Base-by-base conservation (phyloP, 2,329 filamentous ascomycete species). In the Colletotrichum cuscutae region DNA sequence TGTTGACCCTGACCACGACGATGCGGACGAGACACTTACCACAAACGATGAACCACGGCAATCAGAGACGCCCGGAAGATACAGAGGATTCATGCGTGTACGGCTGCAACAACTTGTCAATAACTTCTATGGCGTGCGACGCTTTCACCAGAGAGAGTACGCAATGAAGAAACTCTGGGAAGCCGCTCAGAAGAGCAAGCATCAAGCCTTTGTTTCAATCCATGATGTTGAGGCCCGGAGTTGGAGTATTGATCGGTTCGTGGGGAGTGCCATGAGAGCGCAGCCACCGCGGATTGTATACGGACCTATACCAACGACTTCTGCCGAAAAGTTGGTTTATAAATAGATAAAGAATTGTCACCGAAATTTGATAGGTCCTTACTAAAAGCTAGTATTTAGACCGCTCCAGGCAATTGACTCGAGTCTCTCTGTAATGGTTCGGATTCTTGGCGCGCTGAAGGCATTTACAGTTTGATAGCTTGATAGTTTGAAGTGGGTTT, bases 41-140 rank as follows among this genome's bases (percentile, higher is more conserved):
- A 30, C 35, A 24, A 37, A 9, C 9, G n/a, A 37, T 32, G 35
- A 7, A 15, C 1, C 35, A 42, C 13, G 12, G 35, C 13, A 4
- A 6, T 15, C 35, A 15, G 63, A 58, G 53, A 19, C 35, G 19
- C n/a, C 37, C 5, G 2, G 15, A 15, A n/a, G 35, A 13, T 66
- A 66, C 22, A 46, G 12, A 53, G 64, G 64, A 19, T 49, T 37
- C n/a, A 24, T 66, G 37, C 64, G 54, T 9, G 64, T 66, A 6
- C 64, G 64, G 4, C 28, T 66, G 5, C 64, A 59, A 22, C 64
- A 66, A 9, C 32, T 66, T 11, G 64, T 66, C 13, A 60, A 59
- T 6, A 66, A 66, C 15, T 60, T 66, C 15, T 66, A 26, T n/a
- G 35, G 28, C 1, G 37, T 28, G n/a, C 64, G 64, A 7, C 64